Conservation (phyloP, 78 protist genomes). For the Planoprotostelium fungivorum region DNA sequence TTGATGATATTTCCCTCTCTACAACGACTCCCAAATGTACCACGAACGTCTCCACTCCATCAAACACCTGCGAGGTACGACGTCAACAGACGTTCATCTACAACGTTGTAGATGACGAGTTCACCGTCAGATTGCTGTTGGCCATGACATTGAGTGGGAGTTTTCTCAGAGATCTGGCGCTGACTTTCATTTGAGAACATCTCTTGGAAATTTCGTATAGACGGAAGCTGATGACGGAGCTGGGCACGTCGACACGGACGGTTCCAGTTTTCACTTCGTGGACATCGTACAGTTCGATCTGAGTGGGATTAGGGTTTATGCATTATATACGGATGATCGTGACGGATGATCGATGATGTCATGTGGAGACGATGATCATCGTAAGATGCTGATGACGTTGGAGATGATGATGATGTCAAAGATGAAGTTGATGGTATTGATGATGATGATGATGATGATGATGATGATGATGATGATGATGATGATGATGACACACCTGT, state of each 20-base stretch:
- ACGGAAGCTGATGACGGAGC: background rate
- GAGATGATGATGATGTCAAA: too few species aligned
- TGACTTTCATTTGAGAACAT: background rate
- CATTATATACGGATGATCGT: background rate
- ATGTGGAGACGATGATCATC: background rate
- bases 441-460: too few species aligned
- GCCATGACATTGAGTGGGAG: constrained; percentile 78
- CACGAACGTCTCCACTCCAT: background rate
- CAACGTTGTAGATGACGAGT: background rate
- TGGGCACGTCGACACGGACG: background rate
- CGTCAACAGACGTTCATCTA: background rate
- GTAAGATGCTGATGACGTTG: too few species aligned
- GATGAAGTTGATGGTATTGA: too few species aligned
- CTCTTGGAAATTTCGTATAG: constrained; percentile 11
- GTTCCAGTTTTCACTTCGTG: too few species aligned
- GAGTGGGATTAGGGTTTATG: background rate
- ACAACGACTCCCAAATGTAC: background rate
- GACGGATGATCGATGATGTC: background rate
- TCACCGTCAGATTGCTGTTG: background rate
- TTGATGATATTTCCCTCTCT: too few species aligned
- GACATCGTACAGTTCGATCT: too few species aligned
- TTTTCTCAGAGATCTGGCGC: constrained; percentile 85
- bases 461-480: background rate
- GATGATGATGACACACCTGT: background rate
- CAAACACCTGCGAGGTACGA: background rate